Percentiles rank a stretch among this genome's conserved stretches.
phyloP scores from a whole-genome alignment of 768 basidiomycete genomes.

The Mrakia blollopis region DNA sequence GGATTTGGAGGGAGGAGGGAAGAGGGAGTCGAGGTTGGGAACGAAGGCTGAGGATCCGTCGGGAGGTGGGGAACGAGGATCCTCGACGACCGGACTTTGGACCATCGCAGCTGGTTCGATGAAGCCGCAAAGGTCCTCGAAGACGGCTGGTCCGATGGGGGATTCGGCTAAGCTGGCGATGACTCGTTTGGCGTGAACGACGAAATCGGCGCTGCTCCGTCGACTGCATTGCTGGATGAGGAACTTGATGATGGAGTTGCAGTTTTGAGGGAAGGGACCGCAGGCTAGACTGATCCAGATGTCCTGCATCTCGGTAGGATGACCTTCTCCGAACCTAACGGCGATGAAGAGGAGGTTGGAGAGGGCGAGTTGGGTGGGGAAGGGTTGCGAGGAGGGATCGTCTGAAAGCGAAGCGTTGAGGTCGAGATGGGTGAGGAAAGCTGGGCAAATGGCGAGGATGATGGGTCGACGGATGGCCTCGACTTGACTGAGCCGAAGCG shows the following conservation, averaged over 20 bases:
- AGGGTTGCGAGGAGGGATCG: not conserved
- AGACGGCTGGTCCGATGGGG: slow-evolving; percentile 62
- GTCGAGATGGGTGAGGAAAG: slow-evolving; percentile 74
- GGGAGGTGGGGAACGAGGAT: slow-evolving; percentile 52
- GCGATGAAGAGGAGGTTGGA: slow-evolving; percentile 81
- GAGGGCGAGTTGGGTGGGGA: slow-evolving; percentile 52
- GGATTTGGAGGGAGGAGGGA: slow-evolving; percentile 55
- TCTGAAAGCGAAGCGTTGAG: slow-evolving; percentile 47
- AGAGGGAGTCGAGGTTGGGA: slow-evolving; percentile 64
- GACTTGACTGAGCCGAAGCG: slow-evolving; percentile 65
- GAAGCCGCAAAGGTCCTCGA: slow-evolving; percentile 76
- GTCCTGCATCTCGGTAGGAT: slow-evolving; percentile 71
- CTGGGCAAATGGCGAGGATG: slow-evolving; percentile 72
- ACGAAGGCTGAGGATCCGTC: slow-evolving; percentile 39
- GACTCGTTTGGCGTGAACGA: slow-evolving; percentile 71
- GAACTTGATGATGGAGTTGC: slow-evolving; percentile 73
- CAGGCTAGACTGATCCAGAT: slow-evolving; percentile 78
- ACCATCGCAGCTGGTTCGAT: slow-evolving; percentile 82
- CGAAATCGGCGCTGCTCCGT: slow-evolving; percentile 70
- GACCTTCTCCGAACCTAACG: slow-evolving; percentile 62
- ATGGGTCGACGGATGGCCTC: slow-evolving; percentile 52
- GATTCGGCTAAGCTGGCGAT: slow-evolving; percentile 80
- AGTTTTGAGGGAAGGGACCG: slow-evolving; percentile 63
- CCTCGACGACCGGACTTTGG: slow-evolving; percentile 53
- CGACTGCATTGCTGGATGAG: slow-evolving; percentile 81